These are phyloP conservation scores for Lecanicillium sp. DNA, from an alignment of 2,329 filamentous ascomycete genomes.

Conservation along the genomic window DNA sequence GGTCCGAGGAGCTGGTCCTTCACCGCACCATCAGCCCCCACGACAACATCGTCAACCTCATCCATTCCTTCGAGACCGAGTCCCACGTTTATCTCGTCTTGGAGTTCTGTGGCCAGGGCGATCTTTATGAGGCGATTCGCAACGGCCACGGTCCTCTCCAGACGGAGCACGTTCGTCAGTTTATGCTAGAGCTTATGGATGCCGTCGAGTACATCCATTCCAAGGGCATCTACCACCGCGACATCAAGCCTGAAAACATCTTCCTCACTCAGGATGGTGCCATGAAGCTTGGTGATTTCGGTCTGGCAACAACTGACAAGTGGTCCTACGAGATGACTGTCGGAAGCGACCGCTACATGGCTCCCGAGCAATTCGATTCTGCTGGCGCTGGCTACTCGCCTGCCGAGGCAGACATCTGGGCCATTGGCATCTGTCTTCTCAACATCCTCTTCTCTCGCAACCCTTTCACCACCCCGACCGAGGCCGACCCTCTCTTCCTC, in stretches of 20 bases:
- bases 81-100: slow-evolving; percentile 87
- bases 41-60: slow-evolving; percentile 87
- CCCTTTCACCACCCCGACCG: slow-evolving; percentile 84
- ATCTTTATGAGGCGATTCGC: slow-evolving; percentile 95
- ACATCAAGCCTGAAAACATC: slow-evolving; percentile 99
- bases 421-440: slow-evolving; percentile 90
- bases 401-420: slow-evolving; percentile 92
- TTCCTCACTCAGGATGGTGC: slow-evolving; percentile 80
- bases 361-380: slow-evolving; percentile 94
- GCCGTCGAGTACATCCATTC: slow-evolving; percentile 86
- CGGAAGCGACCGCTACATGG: slow-evolving; percentile 98
- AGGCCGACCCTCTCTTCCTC: slow-evolving; percentile 85
- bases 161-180: slow-evolving; percentile 92
- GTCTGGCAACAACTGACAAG: slow-evolving; percentile 78
- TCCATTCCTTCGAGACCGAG: slow-evolving; percentile 87
- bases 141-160: slow-evolving; percentile 80
- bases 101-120: slow-evolving; percentile 91
- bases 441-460: slow-evolving; percentile 97
- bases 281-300: slow-evolving; percentile 97
- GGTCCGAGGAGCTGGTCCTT: slow-evolving; percentile 72
- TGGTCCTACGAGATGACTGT: slow-evolving; percentile 93
- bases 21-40: slow-evolving; percentile 75
- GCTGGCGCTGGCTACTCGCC: slow-evolving; percentile 83
- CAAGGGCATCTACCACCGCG: slow-evolving; percentile 89
- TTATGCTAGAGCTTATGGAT: slow-evolving; percentile 91